A percentile compares a stretch with the other conserved stretches of the same genome.
Evolutionary conservation across 2,329 filamentous ascomycete species (phyloP).

Genomic region (Colletotrichum viniferum): DNA sequence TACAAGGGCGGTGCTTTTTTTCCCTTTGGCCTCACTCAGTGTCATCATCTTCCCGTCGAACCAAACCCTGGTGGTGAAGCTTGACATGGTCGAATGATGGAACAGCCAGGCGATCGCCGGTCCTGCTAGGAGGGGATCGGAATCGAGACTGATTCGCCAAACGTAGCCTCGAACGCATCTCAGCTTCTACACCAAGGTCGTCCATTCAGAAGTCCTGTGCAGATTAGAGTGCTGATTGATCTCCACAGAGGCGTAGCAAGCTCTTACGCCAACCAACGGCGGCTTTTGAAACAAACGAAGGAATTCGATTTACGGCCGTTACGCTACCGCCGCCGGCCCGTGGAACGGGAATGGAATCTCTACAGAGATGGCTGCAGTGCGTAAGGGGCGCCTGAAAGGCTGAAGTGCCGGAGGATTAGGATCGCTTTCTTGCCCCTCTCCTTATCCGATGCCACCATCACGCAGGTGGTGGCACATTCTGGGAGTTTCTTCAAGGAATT

Average conservation of each 20-base stretch:
- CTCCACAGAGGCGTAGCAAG: constrained; percentile 8
- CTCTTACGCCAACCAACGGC: background rate
- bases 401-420: background rate
- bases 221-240: constrained; percentile 16
- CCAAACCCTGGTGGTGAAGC: background rate
- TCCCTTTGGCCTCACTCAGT: background rate
- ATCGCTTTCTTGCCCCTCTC: background rate
- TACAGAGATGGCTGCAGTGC: background rate
- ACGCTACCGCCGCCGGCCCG: background rate
- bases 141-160: background rate
- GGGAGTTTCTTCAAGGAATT: background rate
- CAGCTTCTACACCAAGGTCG: background rate
- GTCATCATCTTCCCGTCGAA: background rate
- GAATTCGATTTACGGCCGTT: constrained; percentile 15
- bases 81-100: background rate
- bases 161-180: background rate
- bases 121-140: background rate
- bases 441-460: background rate
- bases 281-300: constrained; percentile 2
- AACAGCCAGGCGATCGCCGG: background rate
- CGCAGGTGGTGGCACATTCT: background rate
- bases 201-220: background rate
- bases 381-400: background rate
- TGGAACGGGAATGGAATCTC: background rate
- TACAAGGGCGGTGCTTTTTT: background rate